Percentiles rank a stretch among this genome's conserved stretches.
Conservation (phyloP, 2,329 filamentous ascomycete species). For the Stagonosporopsis vannaccii region DNA sequence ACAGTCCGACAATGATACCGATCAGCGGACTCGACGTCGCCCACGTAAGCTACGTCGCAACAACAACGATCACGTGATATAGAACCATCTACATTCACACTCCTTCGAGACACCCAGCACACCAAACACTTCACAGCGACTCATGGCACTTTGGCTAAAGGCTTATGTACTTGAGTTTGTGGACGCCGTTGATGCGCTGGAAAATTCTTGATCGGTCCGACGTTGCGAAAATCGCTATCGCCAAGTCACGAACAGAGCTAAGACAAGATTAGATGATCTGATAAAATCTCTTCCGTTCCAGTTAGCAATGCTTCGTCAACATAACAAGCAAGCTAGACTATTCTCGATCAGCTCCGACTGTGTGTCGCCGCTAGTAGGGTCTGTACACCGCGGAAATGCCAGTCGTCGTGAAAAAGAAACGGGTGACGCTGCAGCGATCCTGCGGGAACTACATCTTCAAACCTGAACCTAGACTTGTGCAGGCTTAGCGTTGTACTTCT, state of each 20-base stretch:
- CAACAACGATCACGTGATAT: neutral
- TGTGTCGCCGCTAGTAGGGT: neutral
- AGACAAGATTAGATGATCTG: constrained; percentile 16
- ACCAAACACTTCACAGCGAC: neutral
- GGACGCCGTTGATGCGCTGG: neutral
- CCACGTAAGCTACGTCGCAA: neutral
- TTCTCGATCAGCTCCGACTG: neutral
- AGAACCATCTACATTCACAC: neutral
- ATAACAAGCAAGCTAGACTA: neutral
- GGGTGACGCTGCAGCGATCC: neutral
- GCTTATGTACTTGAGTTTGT: neutral
- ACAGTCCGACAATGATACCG: neutral
- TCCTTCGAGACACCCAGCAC: neutral
- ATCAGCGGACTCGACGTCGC: too few species aligned
- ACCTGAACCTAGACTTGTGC: neutral
- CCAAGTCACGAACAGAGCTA: constrained; percentile 6
- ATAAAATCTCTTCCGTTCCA: constrained; percentile 5
- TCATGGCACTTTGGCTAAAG: neutral
- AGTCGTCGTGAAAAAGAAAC: neutral
- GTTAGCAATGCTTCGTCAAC: constrained; percentile 1
- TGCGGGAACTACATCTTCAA: neutral
- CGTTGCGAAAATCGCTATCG: neutral
- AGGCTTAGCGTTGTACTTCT: neutral
- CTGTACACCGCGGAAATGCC: neutral
- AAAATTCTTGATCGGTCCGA: constrained; percentile 16